Evolutionary conservation across 2,329 filamentous ascomycete species (phyloP).

Genomic region (Fonsecaea nubica): DNA sequence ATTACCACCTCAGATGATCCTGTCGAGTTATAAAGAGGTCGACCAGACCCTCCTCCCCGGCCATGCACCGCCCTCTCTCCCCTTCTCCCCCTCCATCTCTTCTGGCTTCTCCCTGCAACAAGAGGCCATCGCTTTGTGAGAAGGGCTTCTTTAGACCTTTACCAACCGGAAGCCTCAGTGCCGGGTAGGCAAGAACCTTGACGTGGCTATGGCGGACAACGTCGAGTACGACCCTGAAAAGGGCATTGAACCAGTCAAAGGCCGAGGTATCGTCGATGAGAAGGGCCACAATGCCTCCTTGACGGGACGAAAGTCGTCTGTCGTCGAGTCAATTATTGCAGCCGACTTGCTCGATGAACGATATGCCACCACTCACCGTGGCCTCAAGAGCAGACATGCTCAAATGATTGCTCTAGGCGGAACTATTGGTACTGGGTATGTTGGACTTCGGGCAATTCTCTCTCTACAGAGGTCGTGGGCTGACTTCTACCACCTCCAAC

Average conservation of each 20-base stretch:
- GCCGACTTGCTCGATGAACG: constrained; percentile 50
- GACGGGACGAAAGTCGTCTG: constrained; percentile 30
- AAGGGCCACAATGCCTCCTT: constrained; percentile 24
- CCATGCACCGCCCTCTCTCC: not conserved
- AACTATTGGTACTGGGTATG: constrained; percentile 39
- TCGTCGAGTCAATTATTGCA: constrained; percentile 46
- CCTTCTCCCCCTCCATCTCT: constrained; percentile 3
- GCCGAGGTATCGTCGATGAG: constrained; percentile 13
- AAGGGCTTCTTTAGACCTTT: not conserved
- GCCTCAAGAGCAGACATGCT: constrained; percentile 52
- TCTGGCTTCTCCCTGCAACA: not conserved
- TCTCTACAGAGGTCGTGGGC: not conserved
- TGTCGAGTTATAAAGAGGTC: constrained; percentile 16
- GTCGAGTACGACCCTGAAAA: constrained; percentile 35
- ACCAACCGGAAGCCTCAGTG: not conserved
- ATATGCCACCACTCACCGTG: constrained; percentile 50
- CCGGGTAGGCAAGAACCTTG: not conserved
- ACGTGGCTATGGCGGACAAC: constrained; percentile 18
- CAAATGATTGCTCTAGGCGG: constrained; percentile 46
- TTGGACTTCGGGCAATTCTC: not conserved
- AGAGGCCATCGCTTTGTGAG: not conserved
- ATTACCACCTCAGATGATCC: not conserved
- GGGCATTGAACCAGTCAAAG: constrained; percentile 23
- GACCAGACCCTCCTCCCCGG: constrained; percentile 4
- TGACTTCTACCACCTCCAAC: constrained; percentile 3